Evolutionary conservation across 495 filamentous ascomycete genomes (phyloP), one percentile per base, ranked within the genome.

Genomic region (Amphirosellinia nigrospora): DNA sequence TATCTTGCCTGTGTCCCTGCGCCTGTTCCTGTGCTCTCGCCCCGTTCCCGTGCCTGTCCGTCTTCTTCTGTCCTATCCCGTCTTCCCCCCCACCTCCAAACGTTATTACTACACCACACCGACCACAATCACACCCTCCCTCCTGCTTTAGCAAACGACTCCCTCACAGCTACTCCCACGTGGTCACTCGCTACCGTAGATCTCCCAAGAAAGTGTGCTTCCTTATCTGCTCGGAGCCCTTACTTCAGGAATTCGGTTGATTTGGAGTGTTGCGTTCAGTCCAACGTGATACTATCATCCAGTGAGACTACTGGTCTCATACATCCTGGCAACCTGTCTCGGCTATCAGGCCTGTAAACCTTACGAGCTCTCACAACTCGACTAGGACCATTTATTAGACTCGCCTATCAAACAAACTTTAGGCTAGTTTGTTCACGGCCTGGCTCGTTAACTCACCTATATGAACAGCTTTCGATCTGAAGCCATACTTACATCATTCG

Each of bases 1-100:
- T 74, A 97, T 83, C 66, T 93, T 86, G 70, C 90, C 83, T 56
- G 81, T 84, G 70, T 89, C 86, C 71, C 83, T 73, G 46, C 86
- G 80, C 39, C 82, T 82, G 55, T 58, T 36, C 55, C 55, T 32
- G 59, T 62, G 41, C 7, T 36, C 28, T 43, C 60, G 9, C n/a
- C 26, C 60, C 60, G 60, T 46, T 41, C 41, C 60, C 26, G 41
- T 46, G 26, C 21, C 59, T 41, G 38, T 41, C 21, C 23, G 10
- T 62, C 23, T 45, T 45, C 39, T 32, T 9, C 39, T 30, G 6
- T 38, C 36, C 36, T 43, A 64, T 64, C 43, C 43, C 16, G 41
- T 50, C 61, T 36, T 64, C 11, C 19, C 61, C 39, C 61, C 61
- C 61, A 21, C 43, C 43, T 36, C 41, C 43, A 28, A 15, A 43